Conservation (phyloP, 805 yeast genomes). For the Saccharomycopsis sp. region DNA sequence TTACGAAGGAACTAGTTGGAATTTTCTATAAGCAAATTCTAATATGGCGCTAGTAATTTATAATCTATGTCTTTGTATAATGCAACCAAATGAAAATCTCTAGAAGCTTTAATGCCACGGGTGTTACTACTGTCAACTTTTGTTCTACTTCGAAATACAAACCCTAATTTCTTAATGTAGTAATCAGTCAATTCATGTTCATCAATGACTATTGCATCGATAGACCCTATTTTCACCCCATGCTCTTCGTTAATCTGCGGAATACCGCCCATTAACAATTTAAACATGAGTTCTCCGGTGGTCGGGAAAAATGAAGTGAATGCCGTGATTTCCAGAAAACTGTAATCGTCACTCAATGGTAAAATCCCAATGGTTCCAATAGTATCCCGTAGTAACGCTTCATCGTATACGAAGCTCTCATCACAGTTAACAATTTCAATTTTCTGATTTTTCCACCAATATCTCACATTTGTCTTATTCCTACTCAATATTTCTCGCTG, state of each 20-base stretch:
- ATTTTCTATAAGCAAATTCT: conserved; percentile 30
- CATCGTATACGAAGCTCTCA: conserved; percentile 22
- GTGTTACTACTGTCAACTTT: conserved; percentile 24
- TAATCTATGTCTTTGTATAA: background rate
- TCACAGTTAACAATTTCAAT: conserved; percentile 2
- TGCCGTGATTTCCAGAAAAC: conserved; percentile 40
- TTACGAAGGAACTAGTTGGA: conserved; percentile 64
- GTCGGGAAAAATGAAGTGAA: conserved; percentile 44
- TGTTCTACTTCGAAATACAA: conserved; percentile 25
- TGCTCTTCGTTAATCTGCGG: conserved; percentile 22
- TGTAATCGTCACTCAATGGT: conserved; percentile 21
- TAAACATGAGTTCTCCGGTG: conserved; percentile 28
- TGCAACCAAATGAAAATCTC: conserved; percentile 35
- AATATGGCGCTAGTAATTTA: background rate
- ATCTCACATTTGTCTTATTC: conserved; percentile 21
- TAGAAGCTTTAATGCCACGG: conserved; percentile 30
- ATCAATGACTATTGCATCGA: conserved; percentile 38
- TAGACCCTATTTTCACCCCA: conserved; percentile 18
- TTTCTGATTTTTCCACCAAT: conserved; percentile 10
- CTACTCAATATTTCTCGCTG: background rate
- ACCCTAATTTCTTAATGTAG: conserved; percentile 37
- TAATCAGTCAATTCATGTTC: conserved; percentile 44
- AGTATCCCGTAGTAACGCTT: conserved; percentile 22
- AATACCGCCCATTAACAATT: conserved; percentile 20
- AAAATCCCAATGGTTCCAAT: conserved; percentile 34